phyloP scores from a whole-genome alignment of 2,329 filamentous ascomycete genomes.

The Sarocladiaceae sp. region DNA sequence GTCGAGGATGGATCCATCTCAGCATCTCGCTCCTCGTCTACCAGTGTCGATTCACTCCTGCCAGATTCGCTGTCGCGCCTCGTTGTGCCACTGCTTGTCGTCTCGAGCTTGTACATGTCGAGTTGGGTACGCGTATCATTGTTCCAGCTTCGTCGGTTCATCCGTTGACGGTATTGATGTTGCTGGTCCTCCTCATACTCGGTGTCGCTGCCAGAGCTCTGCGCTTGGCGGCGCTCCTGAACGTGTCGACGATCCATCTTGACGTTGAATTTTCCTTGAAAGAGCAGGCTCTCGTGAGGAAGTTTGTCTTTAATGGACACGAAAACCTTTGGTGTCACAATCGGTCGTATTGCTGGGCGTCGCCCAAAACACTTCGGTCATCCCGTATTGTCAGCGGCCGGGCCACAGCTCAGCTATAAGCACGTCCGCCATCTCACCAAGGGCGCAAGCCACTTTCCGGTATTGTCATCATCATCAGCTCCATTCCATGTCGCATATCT shows the following conservation, averaged over 20 bases:
- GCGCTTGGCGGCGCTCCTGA: background rate
- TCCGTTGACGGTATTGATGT: too few relatives aligned
- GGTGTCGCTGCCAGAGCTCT: background rate
- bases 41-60: background rate
- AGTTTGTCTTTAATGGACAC: background rate
- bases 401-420: background rate
- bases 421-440: too few relatives aligned
- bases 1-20: background rate
- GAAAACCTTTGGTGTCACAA: background rate
- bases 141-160: background rate
- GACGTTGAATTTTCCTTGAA: background rate
- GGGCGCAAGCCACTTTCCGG: background rate
- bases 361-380: background rate
- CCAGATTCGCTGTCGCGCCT: background rate
- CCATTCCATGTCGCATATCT: background rate
- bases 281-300: too few relatives aligned
- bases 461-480: background rate
- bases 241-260: background rate
- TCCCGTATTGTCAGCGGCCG: background rate
- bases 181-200: background rate
- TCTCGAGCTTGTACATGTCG: constrained; percentile 6
- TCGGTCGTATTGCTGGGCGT: background rate
- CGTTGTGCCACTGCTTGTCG: background rate
- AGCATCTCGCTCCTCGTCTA: background rate
- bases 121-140: background rate